A percentile compares a stretch with the other conserved stretches of the same genome.
Conservation (phyloP, 2,329 filamentous ascomycete species). For the Ascochyta lentis region DNA sequence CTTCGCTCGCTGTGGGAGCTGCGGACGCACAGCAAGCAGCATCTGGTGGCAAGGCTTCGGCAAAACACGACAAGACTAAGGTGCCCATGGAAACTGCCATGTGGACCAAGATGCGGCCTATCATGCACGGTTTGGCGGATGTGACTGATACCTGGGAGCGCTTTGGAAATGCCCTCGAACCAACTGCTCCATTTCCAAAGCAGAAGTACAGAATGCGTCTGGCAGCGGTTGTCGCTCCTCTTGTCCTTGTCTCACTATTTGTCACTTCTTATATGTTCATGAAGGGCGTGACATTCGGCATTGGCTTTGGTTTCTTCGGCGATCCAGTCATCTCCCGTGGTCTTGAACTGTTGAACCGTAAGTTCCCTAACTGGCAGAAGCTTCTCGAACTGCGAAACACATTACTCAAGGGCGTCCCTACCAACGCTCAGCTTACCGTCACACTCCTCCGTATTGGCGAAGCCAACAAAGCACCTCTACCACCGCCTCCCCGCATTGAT, state of each 20-base stretch:
- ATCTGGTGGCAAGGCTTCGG: slow-evolving; percentile 57
- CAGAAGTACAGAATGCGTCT: slow-evolving; percentile 55
- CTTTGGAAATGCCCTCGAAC: slow-evolving; percentile 63
- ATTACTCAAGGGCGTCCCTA: slow-evolving; percentile 80
- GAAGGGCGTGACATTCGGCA: slow-evolving; percentile 70
- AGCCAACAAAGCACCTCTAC: slow-evolving; percentile 78
- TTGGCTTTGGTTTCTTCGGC: slow-evolving; percentile 81
- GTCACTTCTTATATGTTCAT: slow-evolving; percentile 59
- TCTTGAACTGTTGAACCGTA: slow-evolving; percentile 65
- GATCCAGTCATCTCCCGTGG: slow-evolving; percentile 73
- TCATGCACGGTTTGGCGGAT: slow-evolving; percentile 71
- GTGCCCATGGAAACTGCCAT: slow-evolving; percentile 78
- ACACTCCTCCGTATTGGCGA: slow-evolving; percentile 84
- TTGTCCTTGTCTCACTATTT: slow-evolving; percentile 53
- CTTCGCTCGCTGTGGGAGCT: slow-evolving; percentile 60
- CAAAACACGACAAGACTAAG: slow-evolving; percentile 76
- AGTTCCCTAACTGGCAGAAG: slow-evolving; percentile 75
- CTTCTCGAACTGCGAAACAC: slow-evolving; percentile 77
- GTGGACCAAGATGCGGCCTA: slow-evolving; percentile 75
- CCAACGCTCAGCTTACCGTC: slow-evolving; percentile 82
- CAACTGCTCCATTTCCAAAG: slow-evolving; percentile 56
- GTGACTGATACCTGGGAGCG: slow-evolving; percentile 69
- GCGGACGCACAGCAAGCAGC: slow-evolving; percentile 62
- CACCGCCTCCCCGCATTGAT: slow-evolving; percentile 60
- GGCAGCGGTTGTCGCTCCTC: slow-evolving; percentile 53